These are phyloP conservation scores for Leucaena leucocephala DNA, from an alignment of 306 rosid species.

Conservation along the genomic window DNA sequence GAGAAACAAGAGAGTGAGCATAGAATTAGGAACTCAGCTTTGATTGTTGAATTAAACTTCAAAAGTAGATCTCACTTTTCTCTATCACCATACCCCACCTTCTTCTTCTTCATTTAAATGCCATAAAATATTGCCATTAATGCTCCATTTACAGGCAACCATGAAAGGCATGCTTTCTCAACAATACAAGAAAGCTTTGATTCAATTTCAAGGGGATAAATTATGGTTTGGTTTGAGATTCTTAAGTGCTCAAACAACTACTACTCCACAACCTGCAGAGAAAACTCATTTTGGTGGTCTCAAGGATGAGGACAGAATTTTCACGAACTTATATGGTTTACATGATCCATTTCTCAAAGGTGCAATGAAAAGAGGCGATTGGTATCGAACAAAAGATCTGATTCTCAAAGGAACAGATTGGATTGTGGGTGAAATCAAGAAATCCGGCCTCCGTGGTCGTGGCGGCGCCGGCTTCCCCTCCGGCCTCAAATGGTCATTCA, in stretches of 20 bases:
- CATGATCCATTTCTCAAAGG: slow-evolving; percentile 97
- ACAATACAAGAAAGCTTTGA: not conserved
- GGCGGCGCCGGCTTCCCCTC: slow-evolving; percentile 99
- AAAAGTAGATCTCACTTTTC: not conserved
- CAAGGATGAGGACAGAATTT: slow-evolving; percentile 94
- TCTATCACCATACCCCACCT: not conserved
- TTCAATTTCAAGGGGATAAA: not conserved
- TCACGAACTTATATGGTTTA: slow-evolving; percentile 89
- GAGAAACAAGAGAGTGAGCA: not conserved
- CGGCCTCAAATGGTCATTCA: slow-evolving; percentile 98
- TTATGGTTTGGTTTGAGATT: slow-evolving; percentile 51
- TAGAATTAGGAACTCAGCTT: not conserved
- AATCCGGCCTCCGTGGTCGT: slow-evolving; percentile 97
- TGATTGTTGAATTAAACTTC: not conserved
- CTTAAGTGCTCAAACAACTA: slow-evolving; percentile 72
- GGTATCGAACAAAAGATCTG: slow-evolving; percentile 90
- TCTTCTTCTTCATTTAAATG: not conserved
- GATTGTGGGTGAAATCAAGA: slow-evolving; percentile 94
- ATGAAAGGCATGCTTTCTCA: not conserved
- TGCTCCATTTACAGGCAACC: not conserved
- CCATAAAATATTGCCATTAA: not conserved
- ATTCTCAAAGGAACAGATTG: slow-evolving; percentile 90
- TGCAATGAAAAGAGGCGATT: slow-evolving; percentile 95
- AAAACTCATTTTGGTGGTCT: slow-evolving; percentile 96
- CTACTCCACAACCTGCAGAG: slow-evolving; percentile 77